phyloP scores from a whole-genome alignment of 1,284 basidiomycete genomes.

The Sanghuangporus sanghuang region DNA sequence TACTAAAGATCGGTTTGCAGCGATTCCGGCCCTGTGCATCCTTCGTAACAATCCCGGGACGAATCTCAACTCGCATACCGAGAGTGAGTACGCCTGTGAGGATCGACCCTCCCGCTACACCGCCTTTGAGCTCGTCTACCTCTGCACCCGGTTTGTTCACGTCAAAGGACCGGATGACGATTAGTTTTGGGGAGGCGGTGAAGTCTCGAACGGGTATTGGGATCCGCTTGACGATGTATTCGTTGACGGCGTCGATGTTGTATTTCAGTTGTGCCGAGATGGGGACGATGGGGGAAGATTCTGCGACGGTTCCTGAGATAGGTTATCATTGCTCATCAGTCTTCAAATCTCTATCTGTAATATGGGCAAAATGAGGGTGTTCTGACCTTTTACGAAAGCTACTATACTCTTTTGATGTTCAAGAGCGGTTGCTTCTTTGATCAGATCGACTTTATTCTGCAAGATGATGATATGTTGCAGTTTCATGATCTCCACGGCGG shows the following conservation, averaged over 20 bases:
- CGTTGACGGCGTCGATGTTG: conserved; percentile 99
- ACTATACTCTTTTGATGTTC: conserved; percentile 93
- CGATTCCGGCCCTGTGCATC: conserved; percentile 86
- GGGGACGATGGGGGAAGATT: conserved; percentile 95
- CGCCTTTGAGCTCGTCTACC: conserved; percentile 95
- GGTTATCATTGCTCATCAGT: background rate
- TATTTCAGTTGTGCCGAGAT: conserved; percentile 98
- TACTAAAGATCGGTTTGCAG: conserved; percentile 92
- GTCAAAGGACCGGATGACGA: conserved; percentile 99
- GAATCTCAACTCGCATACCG: conserved; percentile 94
- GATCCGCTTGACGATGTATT: conserved; percentile 97
- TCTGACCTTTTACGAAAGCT: conserved; percentile 83
- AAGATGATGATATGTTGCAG: conserved; percentile 97
- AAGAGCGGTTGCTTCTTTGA: conserved; percentile 85
- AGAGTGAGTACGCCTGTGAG: conserved; percentile 88
- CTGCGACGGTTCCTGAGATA: conserved; percentile 83
- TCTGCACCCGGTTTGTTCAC: conserved; percentile 99
- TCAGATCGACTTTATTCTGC: conserved; percentile 96
- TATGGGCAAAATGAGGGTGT: background rate
- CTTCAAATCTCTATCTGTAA: background rate
- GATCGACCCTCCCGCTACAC: conserved; percentile 96
- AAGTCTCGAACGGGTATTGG: conserved; percentile 95
- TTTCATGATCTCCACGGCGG: conserved; percentile 99
- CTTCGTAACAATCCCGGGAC: conserved; percentile 96
- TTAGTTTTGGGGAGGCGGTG: conserved; percentile 84